Evolutionary conservation across 2,329 filamentous ascomycete species (phyloP), one percentile per base, ranked within the genome.

Genomic region (Alternaria rosae): DNA sequence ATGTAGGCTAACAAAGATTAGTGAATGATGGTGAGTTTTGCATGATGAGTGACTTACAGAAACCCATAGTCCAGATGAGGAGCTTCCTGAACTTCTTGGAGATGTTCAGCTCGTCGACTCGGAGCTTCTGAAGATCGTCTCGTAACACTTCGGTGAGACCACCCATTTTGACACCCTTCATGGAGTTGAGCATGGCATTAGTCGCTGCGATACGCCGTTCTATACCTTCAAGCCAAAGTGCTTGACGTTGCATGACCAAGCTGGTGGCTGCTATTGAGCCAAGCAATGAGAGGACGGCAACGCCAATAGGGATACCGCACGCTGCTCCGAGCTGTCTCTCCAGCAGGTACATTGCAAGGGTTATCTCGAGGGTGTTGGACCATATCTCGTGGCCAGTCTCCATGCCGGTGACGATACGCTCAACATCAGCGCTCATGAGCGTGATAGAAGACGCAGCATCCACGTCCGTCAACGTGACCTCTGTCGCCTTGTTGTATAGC

Each of bases 161-260:
- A 12, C 80, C 76, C 76, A 84, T 83, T 67, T 84, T 84, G 21
- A 84, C 75, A 25, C 80, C 77, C 62, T 83, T 82, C 74, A 85
- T 83, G 3, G 81, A 78, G n/a, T 74, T 74, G 0, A 85, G 76
- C 71, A 82, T 78, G 4, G 72, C 73, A 1, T 77, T 72, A 0
- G 82, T 84, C 5, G 80, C 73, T 6, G 78, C 74, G 5, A 84
- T 77, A 6, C 83, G 80, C 41, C 78, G 73, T 67, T 85, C 79
- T 12, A 84, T 81, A 25, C 74, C 78, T 50, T 81, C 78, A 32
- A 82, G 79, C 83, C 82, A 84, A 1, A 71, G 65, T 9, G 71
- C 71, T 63, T 80, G 79, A 20, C 74, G 70, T 13, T 70, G 60
- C 58, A 76, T 77, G 2, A 78, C 71, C 26, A 75, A 65, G 35